Conservation (phyloP, 1,284 basidiomycete species). For the Ceratobasidium sp. region DNA sequence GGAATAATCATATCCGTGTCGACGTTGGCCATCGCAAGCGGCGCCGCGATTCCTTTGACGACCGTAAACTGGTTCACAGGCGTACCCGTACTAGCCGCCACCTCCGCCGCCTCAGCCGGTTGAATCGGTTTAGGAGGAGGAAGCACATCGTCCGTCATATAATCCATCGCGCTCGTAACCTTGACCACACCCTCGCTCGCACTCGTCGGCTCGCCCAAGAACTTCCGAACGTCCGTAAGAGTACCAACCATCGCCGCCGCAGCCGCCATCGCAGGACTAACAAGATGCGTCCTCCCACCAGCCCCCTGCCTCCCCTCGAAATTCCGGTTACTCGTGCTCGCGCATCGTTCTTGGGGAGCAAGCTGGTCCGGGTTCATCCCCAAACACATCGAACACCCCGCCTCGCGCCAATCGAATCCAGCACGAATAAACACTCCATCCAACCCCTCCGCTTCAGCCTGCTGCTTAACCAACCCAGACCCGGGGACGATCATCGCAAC, state of each 20-base stretch:
- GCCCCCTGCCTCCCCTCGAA: conserved; percentile 95
- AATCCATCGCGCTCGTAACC: conserved; percentile 76
- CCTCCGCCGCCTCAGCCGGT: conserved; percentile 49
- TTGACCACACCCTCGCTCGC: conserved; percentile 66
- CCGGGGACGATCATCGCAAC: conserved; percentile 95
- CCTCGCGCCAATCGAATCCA: conserved; percentile 98
- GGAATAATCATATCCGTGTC: conserved; percentile 99
- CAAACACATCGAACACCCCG: conserved; percentile 97
- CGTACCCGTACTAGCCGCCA: conserved; percentile 52
- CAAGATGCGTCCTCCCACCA: conserved; percentile 92
- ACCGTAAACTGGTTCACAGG: conserved; percentile 80
- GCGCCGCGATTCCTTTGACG: conserved; percentile 88
- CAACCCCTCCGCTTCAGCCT: conserved; percentile 93
- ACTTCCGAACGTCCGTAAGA: conserved; percentile 90
- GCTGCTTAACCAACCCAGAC: conserved; percentile 94
- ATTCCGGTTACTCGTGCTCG: conserved; percentile 97
- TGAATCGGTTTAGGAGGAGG: conserved; percentile 73
- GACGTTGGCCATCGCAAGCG: conserved; percentile 92
- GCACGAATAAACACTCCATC: conserved; percentile 93
- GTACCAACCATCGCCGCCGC: conserved; percentile 92
- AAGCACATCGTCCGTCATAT: conserved; percentile 79
- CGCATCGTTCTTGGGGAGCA: conserved; percentile 90
- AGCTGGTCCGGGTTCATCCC: conserved; percentile 99
- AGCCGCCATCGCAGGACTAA: conserved; percentile 96
- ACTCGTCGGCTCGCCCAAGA: conserved; percentile 64